Percentiles rank a stretch among this genome's conserved stretches.
Conservation (phyloP, 371 early-diverging fungal genomes). For the Syncephalis plumigaleata region DNA sequence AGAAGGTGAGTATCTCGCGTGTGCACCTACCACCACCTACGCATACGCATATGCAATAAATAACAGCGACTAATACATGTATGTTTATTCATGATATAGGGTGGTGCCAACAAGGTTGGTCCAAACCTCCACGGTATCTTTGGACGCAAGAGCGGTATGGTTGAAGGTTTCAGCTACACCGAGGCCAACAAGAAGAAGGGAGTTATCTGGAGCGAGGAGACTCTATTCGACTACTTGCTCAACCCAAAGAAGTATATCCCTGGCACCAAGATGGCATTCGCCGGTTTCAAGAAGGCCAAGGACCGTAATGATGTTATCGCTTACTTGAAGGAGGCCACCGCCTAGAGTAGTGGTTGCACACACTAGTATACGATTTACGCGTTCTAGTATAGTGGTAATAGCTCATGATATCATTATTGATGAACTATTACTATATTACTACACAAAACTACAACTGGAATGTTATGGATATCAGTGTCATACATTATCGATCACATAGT, state of each 20-base stretch:
- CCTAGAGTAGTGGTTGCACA: not conserved
- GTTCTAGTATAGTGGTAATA: too few relatives aligned
- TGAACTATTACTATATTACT: too few relatives aligned
- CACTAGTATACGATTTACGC: too few relatives aligned
- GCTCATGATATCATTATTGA: too few relatives aligned
- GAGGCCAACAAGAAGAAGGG: conserved; percentile 83
- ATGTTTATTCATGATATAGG: conserved; percentile 16
- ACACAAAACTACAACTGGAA: too few relatives aligned
- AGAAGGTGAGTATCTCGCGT: conserved; percentile 41
- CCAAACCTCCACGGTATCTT: conserved; percentile 91
- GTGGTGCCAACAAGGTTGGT: conserved; percentile 85
- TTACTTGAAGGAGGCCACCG: conserved; percentile 56
- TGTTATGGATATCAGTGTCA: too few relatives aligned
- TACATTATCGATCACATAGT: too few relatives aligned
- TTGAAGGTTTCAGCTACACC: conserved; percentile 82
- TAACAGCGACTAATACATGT: not conserved
- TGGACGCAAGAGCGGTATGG: conserved; percentile 76
- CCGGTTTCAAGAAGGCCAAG: conserved; percentile 92
- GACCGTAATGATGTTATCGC: conserved; percentile 79
- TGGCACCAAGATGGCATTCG: conserved; percentile 96
- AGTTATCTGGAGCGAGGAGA: conserved; percentile 74
- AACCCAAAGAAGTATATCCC: conserved; percentile 97
- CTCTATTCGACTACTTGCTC: conserved; percentile 75
- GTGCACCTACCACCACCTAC: too few relatives aligned
- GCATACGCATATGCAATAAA: too few relatives aligned